Evolutionary conservation across 305 asterid genomes (phyloP).

Genomic region (Fraxinus sp.): DNA sequence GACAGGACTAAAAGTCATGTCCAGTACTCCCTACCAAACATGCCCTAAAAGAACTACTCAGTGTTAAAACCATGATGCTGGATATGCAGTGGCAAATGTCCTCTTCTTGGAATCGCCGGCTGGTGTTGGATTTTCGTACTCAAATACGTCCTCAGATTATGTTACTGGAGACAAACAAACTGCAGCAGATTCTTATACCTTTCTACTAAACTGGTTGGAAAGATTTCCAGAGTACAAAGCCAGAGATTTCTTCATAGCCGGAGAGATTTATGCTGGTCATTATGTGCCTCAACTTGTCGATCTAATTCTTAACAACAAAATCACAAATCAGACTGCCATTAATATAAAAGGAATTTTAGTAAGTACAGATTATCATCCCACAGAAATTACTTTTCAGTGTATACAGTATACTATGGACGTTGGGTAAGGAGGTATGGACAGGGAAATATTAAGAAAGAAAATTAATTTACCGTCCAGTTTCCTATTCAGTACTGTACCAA

Average conservation of each 20-base stretch:
- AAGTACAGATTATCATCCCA: conserved; percentile 1
- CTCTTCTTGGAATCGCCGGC: conserved; percentile 44
- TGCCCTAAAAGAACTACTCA: not conserved
- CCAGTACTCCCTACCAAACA: not conserved
- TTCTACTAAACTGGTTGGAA: conserved; percentile 43
- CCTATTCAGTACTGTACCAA: not conserved
- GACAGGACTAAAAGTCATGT: not conserved
- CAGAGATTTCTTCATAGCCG: conserved; percentile 36
- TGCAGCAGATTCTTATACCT: conserved; percentile 31
- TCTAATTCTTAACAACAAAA: conserved; percentile 35
- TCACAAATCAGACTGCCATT: conserved; percentile 28
- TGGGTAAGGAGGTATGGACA: not conserved
- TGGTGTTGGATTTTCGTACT: conserved; percentile 36
- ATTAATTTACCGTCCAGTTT: not conserved
- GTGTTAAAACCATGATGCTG: not conserved
- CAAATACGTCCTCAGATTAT: conserved; percentile 22
- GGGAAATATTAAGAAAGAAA: not conserved
- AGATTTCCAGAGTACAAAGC: conserved; percentile 36
- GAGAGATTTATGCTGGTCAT: conserved; percentile 47
- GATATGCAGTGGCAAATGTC: conserved; percentile 36
- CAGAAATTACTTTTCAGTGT: not conserved
- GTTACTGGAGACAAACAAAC: conserved; percentile 24
- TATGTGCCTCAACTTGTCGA: conserved; percentile 43
- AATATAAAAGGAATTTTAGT: conserved; percentile 41
- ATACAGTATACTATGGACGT: not conserved